Conservation (phyloP, 2,329 filamentous ascomycete genomes). For the Venturia aucupariae region DNA sequence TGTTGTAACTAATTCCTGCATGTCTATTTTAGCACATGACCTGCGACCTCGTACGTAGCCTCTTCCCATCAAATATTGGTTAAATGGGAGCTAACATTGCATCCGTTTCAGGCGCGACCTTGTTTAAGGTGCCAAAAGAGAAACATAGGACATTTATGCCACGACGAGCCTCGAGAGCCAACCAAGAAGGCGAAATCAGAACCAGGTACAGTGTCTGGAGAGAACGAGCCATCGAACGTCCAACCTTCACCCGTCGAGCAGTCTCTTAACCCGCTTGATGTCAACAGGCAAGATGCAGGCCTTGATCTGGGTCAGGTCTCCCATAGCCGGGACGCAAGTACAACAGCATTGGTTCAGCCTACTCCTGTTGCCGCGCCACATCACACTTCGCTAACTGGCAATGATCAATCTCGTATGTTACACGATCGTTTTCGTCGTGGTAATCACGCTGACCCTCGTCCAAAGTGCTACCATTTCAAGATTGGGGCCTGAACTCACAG, state of each 20-base stretch:
- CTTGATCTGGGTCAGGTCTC: conserved; percentile 28
- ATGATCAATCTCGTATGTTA: conserved; percentile 66
- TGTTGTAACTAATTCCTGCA: conserved; percentile 9
- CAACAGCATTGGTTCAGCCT: conserved; percentile 62
- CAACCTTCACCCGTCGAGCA: conserved; percentile 25
- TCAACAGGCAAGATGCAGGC: conserved; percentile 28
- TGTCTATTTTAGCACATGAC: conserved; percentile 39
- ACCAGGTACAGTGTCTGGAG: conserved; percentile 26
- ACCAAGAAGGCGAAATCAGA: conserved; percentile 68
- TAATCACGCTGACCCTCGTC: conserved; percentile 16
- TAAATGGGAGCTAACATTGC: not conserved
- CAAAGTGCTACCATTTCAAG: conserved; percentile 55
- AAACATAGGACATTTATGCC: conserved; percentile 96
- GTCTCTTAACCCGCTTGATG: conserved; percentile 22
- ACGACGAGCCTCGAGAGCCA: conserved; percentile 88
- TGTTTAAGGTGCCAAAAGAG: conserved; percentile 97
- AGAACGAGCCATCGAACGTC: conserved; percentile 23
- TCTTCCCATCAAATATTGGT: not conserved
- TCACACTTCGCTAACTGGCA: conserved; percentile 50
- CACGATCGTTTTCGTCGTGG: conserved; percentile 20
- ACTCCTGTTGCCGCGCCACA: conserved; percentile 59
- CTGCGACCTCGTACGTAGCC: conserved; percentile 38
- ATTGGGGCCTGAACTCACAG: conserved; percentile 63
- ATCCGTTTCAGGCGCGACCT: conserved; percentile 64
- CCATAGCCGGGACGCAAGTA: conserved; percentile 27